Evolutionary conservation across 768 basidiomycete species (phyloP).

Genomic region (Hydnomerulius pinastri): DNA sequence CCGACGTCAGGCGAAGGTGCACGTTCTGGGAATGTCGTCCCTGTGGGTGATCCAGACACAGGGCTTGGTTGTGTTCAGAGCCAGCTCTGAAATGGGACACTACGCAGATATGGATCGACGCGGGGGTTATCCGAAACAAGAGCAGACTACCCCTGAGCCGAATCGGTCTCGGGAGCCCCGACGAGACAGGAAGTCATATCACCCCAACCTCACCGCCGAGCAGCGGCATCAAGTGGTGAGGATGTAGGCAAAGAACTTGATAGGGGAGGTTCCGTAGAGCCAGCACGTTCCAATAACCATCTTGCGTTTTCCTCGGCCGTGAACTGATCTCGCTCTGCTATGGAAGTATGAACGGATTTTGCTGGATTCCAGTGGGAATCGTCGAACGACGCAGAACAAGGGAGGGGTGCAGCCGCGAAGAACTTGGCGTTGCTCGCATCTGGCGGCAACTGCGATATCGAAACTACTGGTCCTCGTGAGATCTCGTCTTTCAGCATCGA

Average conservation of each 20-base stretch:
- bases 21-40: constrained; percentile 35
- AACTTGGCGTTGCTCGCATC: constrained; percentile 62
- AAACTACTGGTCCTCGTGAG: constrained; percentile 51
- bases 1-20: constrained; percentile 51
- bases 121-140: constrained; percentile 56
- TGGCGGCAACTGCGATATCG: constrained; percentile 55
- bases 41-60: constrained; percentile 50
- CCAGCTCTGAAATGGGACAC: constrained; percentile 83
- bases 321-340: constrained; percentile 29
- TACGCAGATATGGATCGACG: constrained; percentile 64
- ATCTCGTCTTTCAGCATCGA: constrained; percentile 62
- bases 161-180: constrained; percentile 40
- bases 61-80: constrained; percentile 53
- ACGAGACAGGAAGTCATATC: constrained; percentile 62
- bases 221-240: constrained; percentile 43
- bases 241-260: constrained; percentile 59
- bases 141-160: constrained; percentile 45
- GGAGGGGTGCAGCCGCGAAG: constrained; percentile 46
- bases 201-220: constrained; percentile 45
- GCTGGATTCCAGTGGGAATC: constrained; percentile 51
- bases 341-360: constrained; percentile 50
- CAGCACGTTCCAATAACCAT: constrained; percentile 46
- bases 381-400: constrained; percentile 23
- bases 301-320: constrained; percentile 32
- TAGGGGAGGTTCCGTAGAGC: constrained; percentile 55